Percentiles rank a stretch among this genome's conserved stretches.
Conservation (phyloP, 164 flowering plant species). For the Chimonanthus praecox region DNA sequence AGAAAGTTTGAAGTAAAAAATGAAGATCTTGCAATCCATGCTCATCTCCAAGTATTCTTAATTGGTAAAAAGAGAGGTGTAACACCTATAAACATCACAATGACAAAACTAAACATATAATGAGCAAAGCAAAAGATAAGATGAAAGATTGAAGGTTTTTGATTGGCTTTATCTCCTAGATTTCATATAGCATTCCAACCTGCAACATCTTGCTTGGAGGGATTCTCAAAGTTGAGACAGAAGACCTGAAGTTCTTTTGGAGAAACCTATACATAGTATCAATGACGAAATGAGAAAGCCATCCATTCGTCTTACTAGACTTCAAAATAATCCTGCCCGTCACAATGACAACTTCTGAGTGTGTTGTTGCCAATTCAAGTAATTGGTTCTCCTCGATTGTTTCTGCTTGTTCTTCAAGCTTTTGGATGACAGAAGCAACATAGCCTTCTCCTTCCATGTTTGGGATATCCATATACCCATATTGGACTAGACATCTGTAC, state of each 20-base stretch:
- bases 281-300: slow-evolving; percentile 9
- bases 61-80: too few species aligned
- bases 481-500: slow-evolving; percentile 24
- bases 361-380: slow-evolving; percentile 11
- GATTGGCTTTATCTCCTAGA: neutral
- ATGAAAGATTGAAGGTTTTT: too few species aligned
- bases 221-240: slow-evolving; percentile 17
- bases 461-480: slow-evolving; percentile 21
- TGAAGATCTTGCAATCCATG: too few species aligned
- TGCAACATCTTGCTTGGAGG: slow-evolving; percentile 20
- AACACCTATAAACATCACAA: too few species aligned
- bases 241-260: slow-evolving; percentile 21
- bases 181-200: slow-evolving; percentile 27
- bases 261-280: slow-evolving; percentile 17
- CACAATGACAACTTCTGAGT: slow-evolving; percentile 16
- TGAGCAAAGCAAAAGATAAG: too few species aligned
- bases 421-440: slow-evolving; percentile 12
- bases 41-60: too few species aligned
- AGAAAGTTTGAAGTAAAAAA: too few species aligned
- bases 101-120: too few species aligned
- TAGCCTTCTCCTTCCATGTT: slow-evolving; percentile 15
- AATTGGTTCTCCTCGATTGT: slow-evolving; percentile 3
- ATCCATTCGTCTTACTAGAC: slow-evolving; percentile 11
- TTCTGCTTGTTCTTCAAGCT: slow-evolving; percentile 5
- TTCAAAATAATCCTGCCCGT: slow-evolving; percentile 20